Evolutionary conservation across 805 yeast species (phyloP).

Genomic region (Komagataella mondaviorum): DNA sequence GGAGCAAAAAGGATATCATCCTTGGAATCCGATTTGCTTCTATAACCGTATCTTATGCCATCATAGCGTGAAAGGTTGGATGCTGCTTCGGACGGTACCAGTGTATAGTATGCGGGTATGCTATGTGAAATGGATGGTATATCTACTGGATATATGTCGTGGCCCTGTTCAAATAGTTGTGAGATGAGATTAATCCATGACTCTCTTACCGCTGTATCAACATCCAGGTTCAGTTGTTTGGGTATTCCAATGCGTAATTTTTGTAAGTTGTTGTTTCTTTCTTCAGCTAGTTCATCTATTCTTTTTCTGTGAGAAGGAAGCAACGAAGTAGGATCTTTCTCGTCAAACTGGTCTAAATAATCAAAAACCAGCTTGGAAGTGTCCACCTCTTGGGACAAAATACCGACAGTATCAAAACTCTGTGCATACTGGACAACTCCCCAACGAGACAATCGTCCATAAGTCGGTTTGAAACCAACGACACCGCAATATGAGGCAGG

Average conservation of each 20-base stretch:
- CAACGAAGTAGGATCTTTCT: slow-evolving; percentile 69
- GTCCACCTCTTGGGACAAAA: slow-evolving; percentile 39
- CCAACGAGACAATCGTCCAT: slow-evolving; percentile 84
- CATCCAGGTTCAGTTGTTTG: slow-evolving; percentile 47
- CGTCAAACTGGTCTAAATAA: slow-evolving; percentile 47
- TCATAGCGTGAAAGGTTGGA: slow-evolving; percentile 86
- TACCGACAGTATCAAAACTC: slow-evolving; percentile 88
- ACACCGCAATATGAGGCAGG: slow-evolving; percentile 85
- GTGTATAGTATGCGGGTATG: slow-evolving; percentile 72
- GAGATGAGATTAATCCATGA: slow-evolving; percentile 33
- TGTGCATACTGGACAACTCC: slow-evolving; percentile 93
- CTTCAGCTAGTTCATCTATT: slow-evolving; percentile 5
- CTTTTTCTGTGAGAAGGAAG: slow-evolving; percentile 19
- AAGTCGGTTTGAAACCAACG: slow-evolving; percentile 85
- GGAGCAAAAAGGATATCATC: slow-evolving; percentile 28
- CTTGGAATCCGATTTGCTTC: slow-evolving; percentile 21
- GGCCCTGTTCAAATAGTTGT: slow-evolving; percentile 33
- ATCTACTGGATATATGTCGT: slow-evolving; percentile 48
- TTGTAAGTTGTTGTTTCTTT: slow-evolving; percentile 4
- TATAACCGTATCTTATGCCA: slow-evolving; percentile 73
- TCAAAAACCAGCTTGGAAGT: slow-evolving; percentile 34
- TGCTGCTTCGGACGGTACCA: slow-evolving; percentile 89
- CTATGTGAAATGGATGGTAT: slow-evolving; percentile 55
- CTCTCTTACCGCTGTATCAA: slow-evolving; percentile 30
- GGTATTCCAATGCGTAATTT: slow-evolving; percentile 59